Conservation (phyloP, 1,139 yeast species). For the Cylindricascospora bacillispora region DNA sequence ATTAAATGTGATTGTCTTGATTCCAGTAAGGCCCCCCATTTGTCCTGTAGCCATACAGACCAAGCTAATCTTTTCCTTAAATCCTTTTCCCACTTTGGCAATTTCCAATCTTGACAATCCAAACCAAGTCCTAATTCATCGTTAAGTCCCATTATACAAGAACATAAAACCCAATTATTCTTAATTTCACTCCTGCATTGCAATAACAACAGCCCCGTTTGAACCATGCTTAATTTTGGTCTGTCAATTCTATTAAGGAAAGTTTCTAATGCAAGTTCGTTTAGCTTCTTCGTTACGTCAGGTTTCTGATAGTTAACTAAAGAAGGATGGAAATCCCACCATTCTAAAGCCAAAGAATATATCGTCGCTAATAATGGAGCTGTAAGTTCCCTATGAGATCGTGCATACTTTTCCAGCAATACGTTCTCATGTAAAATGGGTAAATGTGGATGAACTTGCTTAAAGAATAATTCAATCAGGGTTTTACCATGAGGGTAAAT, state of each 20-base stretch:
- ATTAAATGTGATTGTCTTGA: slow-evolving; percentile 68
- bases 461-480: slow-evolving; percentile 55
- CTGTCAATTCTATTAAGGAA: slow-evolving; percentile 51
- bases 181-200: slow-evolving; percentile 46
- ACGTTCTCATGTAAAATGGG: slow-evolving; percentile 70
- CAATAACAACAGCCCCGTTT: slow-evolving; percentile 56
- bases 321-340: slow-evolving; percentile 77
- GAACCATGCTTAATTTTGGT: slow-evolving; percentile 70
- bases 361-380: slow-evolving; percentile 71
- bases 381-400: slow-evolving; percentile 67
- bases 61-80: slow-evolving; percentile 74
- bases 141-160: slow-evolving; percentile 74
- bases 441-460: slow-evolving; percentile 66
- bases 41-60: slow-evolving; percentile 86
- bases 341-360: slow-evolving; percentile 60
- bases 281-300: slow-evolving; percentile 42
- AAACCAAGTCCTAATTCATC: slow-evolving; percentile 80
- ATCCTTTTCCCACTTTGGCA: slow-evolving; percentile 90
- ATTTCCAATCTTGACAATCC: slow-evolving; percentile 76
- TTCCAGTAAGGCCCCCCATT: slow-evolving; percentile 72
- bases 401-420: slow-evolving; percentile 58
- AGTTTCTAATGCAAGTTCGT: slow-evolving; percentile 43
- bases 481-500: slow-evolving; percentile 71
- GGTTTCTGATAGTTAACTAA: slow-evolving; percentile 53
- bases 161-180: slow-evolving; percentile 69